Percentiles rank a stretch among this genome's conserved stretches.
phyloP scores from a whole-genome alignment of 2,329 filamentous ascomycete genomes.

The Chaetomium sp. region DNA sequence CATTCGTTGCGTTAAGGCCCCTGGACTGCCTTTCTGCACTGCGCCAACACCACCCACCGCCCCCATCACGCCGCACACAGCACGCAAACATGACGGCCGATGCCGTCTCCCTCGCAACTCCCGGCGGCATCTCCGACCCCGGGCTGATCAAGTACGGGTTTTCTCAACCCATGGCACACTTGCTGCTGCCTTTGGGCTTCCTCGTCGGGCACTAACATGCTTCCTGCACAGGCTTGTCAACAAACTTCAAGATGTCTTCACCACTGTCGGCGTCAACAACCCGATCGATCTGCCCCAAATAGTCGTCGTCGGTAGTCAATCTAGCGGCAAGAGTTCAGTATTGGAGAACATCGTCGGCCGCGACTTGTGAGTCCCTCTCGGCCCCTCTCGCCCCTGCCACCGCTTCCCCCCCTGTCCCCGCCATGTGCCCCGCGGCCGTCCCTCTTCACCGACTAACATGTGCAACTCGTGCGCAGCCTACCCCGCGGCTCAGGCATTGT shows the following conservation, averaged over 20 bases:
- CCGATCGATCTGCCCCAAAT: constrained; percentile 99
- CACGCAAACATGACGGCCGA: constrained; percentile 34
- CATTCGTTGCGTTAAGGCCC: background rate
- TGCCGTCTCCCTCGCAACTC: constrained; percentile 42
- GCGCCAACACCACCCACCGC: constrained; percentile 15
- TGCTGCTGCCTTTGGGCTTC: constrained; percentile 7
- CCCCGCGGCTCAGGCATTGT: constrained; percentile 98
- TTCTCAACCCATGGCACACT: constrained; percentile 6
- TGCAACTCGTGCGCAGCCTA: constrained; percentile 59
- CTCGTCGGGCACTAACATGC: constrained; percentile 34
- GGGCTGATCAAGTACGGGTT: constrained; percentile 63
- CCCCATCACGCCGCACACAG: constrained; percentile 10
- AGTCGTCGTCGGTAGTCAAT: constrained; percentile 96
- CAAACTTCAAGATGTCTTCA: constrained; percentile 99
- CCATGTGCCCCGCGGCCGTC: constrained; percentile 23
- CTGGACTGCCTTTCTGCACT: background rate
- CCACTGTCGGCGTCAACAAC: constrained; percentile 97
- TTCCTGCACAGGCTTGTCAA: constrained; percentile 73
- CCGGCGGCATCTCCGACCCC: constrained; percentile 66
- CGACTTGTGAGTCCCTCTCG: constrained; percentile 77
- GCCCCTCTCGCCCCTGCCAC: constrained; percentile 14
- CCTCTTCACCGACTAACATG: constrained; percentile 27
- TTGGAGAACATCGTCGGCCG: constrained; percentile 97
- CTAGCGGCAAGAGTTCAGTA: constrained; percentile 98
- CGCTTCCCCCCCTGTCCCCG: constrained; percentile 19